Conservation (phyloP, 2,329 filamentous ascomycete genomes). For the Dendryphion nanum region DNA sequence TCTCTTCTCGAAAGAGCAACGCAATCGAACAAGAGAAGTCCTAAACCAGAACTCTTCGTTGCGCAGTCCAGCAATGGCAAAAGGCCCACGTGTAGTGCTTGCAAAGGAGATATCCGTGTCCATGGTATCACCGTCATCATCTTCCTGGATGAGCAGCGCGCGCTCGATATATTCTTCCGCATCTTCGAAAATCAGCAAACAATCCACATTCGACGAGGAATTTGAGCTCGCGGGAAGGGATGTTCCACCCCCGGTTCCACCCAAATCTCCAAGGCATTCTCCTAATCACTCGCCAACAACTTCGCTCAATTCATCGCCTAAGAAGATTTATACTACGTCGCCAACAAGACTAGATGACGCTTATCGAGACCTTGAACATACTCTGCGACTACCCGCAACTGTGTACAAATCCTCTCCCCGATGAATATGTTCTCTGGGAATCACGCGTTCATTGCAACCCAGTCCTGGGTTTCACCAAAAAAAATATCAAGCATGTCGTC, state of each 20-base stretch:
- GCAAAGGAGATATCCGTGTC: conserved; percentile 1
- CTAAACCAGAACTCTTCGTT: conserved; percentile 1
- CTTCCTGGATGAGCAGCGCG: neutral
- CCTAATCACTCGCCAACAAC: neutral
- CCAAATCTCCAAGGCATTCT: conserved; percentile 12
- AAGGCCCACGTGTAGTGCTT: conserved; percentile 3
- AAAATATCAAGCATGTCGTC: too few relatives aligned
- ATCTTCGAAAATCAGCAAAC: conserved; percentile 5
- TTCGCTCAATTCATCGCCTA: neutral
- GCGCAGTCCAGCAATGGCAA: neutral
- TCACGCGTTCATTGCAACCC: too few relatives aligned
- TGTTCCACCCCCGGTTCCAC: conserved; percentile 17
- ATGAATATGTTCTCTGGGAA: too few relatives aligned
- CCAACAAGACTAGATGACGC: neutral
- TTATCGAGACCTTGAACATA: neutral
- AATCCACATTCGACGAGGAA: conserved; percentile 3
- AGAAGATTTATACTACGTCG: too few relatives aligned
- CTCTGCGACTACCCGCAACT: neutral
- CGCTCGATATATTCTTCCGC: neutral
- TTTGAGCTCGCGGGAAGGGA: conserved; percentile 4
- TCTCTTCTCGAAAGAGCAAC: conserved; percentile 43
- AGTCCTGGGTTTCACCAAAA: too few relatives aligned
- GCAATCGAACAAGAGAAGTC: conserved; percentile 14
- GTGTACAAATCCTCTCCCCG: neutral
- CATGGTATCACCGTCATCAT: conserved; percentile 2